Evolutionary conservation across 108 stramenopile genomes (phyloP), one percentile per base, ranked within the genome.

Genomic region (Nitzschia sp.): DNA sequence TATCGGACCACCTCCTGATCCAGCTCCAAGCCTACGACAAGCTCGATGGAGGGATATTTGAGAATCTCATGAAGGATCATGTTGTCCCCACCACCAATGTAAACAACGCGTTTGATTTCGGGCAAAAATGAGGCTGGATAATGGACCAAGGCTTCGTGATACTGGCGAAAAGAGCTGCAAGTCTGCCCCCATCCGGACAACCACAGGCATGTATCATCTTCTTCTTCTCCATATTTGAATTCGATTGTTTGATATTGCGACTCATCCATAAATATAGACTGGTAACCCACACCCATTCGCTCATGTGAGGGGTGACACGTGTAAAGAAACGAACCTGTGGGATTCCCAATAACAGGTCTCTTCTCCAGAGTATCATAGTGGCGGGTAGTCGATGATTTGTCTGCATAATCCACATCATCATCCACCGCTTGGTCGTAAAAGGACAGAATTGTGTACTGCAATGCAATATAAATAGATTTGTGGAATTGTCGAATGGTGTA

Each of bases 21-120:
- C 46, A 93, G 66, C 72, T 93, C 91, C 35, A 92, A 71, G 2
- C 87, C 91, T 27, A 93, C 68, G 9, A 90, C 82, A 58, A 84
- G 62, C 45, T 93, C 85, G 1, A 93, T 61, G 32, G 72, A 76
- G 30, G 87, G 87, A 60, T 89, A 93, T 68, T 93, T 93, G 53
- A 90, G 69, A 3, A 77, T 57, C 63, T 94, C 93, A 57, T 94
- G 88, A 26, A 94, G 41, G 2, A 94, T 53, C 93, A 94, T 94
- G 58, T 83, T 68, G 56, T 94, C 88, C 22, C 89, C 89, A 21
- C 92, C 92, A 21, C 93, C 93, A 48, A 94, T 70, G 35, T 85
- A 91, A 0, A 83, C 61, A 3, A 90, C 76, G 31, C 88, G 82
- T 57, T 79, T 77, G 22, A 81, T 68, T n/a, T 85, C 73, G 8